Conservation (phyloP, 768 basidiomycete genomes). For the Paxillus ammoniavirescens region DNA sequence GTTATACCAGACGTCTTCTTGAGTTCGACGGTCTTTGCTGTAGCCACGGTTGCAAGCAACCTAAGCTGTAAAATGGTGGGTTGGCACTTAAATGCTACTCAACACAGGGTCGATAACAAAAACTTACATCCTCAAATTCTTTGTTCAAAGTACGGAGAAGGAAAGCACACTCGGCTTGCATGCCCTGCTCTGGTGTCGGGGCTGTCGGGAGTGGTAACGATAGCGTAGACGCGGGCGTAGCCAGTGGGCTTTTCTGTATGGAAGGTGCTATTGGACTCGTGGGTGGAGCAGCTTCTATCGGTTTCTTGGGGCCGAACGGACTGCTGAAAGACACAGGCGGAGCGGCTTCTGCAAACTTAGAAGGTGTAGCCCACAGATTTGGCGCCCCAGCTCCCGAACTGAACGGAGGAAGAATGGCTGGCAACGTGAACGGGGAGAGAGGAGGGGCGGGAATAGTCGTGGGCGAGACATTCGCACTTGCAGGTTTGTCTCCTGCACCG, state of each 20-base stretch:
- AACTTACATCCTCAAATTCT: slow-evolving; percentile 61
- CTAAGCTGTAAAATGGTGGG: slow-evolving; percentile 38
- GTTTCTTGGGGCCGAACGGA: slow-evolving; percentile 4
- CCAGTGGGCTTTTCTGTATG: neutral
- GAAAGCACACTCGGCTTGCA: slow-evolving; percentile 62
- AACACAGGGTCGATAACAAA: neutral
- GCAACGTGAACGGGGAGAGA: slow-evolving; percentile 7
- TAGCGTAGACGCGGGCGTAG: slow-evolving; percentile 1
- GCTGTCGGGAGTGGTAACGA: slow-evolving; percentile 4
- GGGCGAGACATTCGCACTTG: slow-evolving; percentile 7
- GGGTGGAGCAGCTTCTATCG: neutral
- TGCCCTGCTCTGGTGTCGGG: slow-evolving; percentile 46
- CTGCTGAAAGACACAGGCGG: slow-evolving; percentile 9
- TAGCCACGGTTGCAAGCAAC: slow-evolving; percentile 37
- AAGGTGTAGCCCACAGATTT: slow-evolving; percentile 3
- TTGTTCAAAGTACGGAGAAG: slow-evolving; percentile 45
- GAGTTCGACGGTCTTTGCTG: slow-evolving; percentile 34
- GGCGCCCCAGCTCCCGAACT: slow-evolving; percentile 4
- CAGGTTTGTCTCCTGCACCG: slow-evolving; percentile 8
- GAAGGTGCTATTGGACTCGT: slow-evolving; percentile 5
- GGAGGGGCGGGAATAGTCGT: slow-evolving; percentile 1
- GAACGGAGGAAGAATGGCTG: slow-evolving; percentile 11
- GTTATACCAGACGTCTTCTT: slow-evolving; percentile 37
- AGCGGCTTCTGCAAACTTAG: slow-evolving; percentile 3
- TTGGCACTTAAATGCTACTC: neutral